Evolutionary conservation across 2,329 filamentous ascomycete genomes (phyloP).

Genomic region (Botrytis pseudocinerea): DNA sequence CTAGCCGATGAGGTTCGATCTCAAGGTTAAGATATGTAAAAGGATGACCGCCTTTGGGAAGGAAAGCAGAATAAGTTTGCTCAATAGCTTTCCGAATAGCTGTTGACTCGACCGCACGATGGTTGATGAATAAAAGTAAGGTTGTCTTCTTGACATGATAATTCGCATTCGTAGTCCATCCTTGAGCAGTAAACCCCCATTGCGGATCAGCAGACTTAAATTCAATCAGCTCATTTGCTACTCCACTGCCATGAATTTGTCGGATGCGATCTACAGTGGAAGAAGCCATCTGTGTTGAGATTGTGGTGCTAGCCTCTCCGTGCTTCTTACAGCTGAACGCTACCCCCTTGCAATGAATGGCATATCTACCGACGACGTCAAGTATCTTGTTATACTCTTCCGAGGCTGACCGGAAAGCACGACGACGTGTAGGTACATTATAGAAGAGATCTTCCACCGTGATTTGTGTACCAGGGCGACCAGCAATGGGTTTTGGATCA

Average conservation of each 20-base stretch:
- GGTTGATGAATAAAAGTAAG: constrained; percentile 92
- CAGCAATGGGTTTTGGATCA: constrained; percentile 85
- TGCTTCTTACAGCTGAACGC: constrained; percentile 97
- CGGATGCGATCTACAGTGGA: constrained; percentile 80
- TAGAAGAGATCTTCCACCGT: constrained; percentile 97
- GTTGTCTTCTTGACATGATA: constrained; percentile 89
- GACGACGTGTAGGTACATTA: constrained; percentile 84
- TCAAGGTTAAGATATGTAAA: constrained; percentile 91
- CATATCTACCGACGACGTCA: constrained; percentile 90
- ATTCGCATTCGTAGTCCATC: constrained; percentile 88
- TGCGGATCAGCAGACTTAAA: constrained; percentile 71
- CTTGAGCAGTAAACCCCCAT: constrained; percentile 81
- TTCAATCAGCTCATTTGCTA: constrained; percentile 85
- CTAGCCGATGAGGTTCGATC: constrained; percentile 87
- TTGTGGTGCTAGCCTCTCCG: constrained; percentile 78
- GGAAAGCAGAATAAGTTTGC: constrained; percentile 80
- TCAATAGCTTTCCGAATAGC: constrained; percentile 88
- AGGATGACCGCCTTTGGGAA: constrained; percentile 92
- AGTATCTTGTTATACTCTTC: constrained; percentile 99
- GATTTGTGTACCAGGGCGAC: constrained; percentile 88
- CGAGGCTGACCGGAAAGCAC: constrained; percentile 85
- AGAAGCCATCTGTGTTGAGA: constrained; percentile 75
- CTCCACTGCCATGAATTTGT: constrained; percentile 79
- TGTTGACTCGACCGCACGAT: constrained; percentile 87
- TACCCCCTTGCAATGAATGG: constrained; percentile 87